Conservation (phyloP, 306 rosid genomes). For the Acacia confusa region DNA sequence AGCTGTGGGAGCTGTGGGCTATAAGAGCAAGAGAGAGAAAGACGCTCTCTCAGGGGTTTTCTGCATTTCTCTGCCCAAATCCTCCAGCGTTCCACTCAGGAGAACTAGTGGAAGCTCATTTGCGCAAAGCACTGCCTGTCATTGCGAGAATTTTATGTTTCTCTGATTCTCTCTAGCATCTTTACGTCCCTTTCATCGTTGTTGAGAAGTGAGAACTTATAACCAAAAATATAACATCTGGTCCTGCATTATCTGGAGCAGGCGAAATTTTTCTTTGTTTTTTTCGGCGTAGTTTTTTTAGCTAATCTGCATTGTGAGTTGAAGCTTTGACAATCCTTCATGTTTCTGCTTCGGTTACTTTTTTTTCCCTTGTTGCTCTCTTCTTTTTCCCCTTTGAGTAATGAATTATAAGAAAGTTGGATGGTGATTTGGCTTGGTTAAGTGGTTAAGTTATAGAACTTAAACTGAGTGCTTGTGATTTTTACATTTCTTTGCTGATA, state of each 20-base stretch:
- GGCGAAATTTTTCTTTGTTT: constrained; percentile 5
- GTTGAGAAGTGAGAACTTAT: background rate
- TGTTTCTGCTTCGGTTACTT: background rate
- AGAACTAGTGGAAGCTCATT: constrained; percentile 38
- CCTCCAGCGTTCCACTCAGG: constrained; percentile 20
- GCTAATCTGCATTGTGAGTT: constrained; percentile 11
- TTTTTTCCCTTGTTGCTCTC: background rate
- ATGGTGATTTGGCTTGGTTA: constrained; percentile 10
- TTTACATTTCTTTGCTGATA: constrained; percentile 24
- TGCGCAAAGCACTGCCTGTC: constrained; percentile 75
- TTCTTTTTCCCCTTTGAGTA: background rate
- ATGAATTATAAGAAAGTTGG: background rate
- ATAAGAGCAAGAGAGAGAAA: constrained; percentile 33
- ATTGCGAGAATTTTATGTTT: constrained; percentile 42
- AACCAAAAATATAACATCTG: background rate
- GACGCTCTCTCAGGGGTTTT: background rate
- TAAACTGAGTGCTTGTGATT: background rate
- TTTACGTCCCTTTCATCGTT: constrained; percentile 24
- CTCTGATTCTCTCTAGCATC: constrained; percentile 32
- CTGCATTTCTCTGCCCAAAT: constrained; percentile 12
- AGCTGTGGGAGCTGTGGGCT: constrained; percentile 42
- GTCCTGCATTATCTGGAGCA: background rate
- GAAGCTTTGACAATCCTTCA: background rate
- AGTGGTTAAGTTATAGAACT: background rate
- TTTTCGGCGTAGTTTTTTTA: background rate